Evolutionary conservation across 108 stramenopile species (phyloP).

Genomic region (Seminavis robusta): DNA sequence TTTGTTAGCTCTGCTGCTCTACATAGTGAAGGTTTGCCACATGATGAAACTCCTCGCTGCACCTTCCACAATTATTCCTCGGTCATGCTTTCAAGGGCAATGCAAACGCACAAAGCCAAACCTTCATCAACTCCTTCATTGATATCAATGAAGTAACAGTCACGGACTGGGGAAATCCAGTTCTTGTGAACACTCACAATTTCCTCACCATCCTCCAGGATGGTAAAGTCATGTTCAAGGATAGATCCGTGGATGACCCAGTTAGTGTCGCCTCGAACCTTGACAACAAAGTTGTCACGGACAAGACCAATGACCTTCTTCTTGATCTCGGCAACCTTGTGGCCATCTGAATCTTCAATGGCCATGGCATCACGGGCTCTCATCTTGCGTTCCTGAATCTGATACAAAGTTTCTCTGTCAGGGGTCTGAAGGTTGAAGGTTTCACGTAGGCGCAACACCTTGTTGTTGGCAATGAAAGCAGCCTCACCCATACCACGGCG

Average conservation of each 20-base stretch:
- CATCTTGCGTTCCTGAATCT: no score
- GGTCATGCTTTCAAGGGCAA: conserved; percentile 5
- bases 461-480: conserved; percentile 5
- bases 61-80: no score
- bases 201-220: conserved; percentile 2
- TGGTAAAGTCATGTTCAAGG: no score
- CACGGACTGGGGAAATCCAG: conserved; percentile 2
- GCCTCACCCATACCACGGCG: conserved; percentile 1
- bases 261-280: neutral
- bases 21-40: no score
- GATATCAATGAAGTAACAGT: conserved; percentile 12
- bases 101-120: conserved; percentile 5
- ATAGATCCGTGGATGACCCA: conserved; percentile 8
- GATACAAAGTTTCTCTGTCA: neutral
- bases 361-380: conserved; percentile 7
- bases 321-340: no score
- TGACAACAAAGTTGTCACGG: conserved; percentile 7
- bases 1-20: no score
- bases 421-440: conserved; percentile 1
- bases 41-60: no score
- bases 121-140: neutral
- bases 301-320: conserved; percentile 3
- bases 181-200: conserved; percentile 10
- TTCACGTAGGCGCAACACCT: conserved; percentile 1
- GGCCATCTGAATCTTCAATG: conserved; percentile 1